Percentiles rank a stretch among this genome's conserved stretches.
Evolutionary conservation across 2,329 filamentous ascomycete genomes (phyloP).

Genomic region (Aspergillus jensenii): DNA sequence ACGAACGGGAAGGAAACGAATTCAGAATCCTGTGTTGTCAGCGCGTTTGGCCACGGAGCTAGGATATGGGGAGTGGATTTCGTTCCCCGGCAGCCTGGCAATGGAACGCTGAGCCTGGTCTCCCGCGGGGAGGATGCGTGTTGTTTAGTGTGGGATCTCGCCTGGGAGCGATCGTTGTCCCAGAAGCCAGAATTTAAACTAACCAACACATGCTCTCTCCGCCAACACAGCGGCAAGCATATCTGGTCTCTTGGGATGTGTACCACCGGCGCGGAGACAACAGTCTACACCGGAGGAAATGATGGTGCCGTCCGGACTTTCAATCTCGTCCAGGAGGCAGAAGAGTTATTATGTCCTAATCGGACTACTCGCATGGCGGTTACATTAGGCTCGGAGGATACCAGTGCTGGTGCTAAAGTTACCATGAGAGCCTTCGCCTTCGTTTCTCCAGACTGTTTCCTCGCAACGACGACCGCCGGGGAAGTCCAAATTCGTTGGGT

Average conservation of each 20-base stretch:
- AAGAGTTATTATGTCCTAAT: slow-evolving; percentile 15
- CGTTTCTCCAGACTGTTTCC: slow-evolving; percentile 32
- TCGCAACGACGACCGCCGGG: slow-evolving; percentile 31
- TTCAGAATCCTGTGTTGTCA: slow-evolving; percentile 58
- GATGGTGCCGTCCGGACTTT: slow-evolving; percentile 64
- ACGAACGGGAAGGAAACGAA: slow-evolving; percentile 32
- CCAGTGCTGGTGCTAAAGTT: slow-evolving; percentile 10
- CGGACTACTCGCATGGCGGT: slow-evolving; percentile 13
- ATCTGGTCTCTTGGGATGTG: slow-evolving; percentile 71
- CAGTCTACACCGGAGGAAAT: slow-evolving; percentile 75
- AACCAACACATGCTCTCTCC: slow-evolving; percentile 53
- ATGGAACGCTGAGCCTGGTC: slow-evolving; percentile 53
- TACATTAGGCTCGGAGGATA: slow-evolving; percentile 9
- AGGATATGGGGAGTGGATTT: slow-evolving; percentile 88
- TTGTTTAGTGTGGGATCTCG: slow-evolving; percentile 68
- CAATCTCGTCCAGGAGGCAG: slow-evolving; percentile 17
- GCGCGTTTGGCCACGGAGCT: slow-evolving; percentile 81
- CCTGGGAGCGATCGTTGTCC: slow-evolving; percentile 30
- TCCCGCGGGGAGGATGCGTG: slow-evolving; percentile 87
- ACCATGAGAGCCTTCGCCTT: slow-evolving; percentile 34
- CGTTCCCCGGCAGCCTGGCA: slow-evolving; percentile 35
- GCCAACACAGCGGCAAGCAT: slow-evolving; percentile 81
- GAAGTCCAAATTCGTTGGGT: slow-evolving; percentile 34
- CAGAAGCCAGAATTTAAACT: slow-evolving; percentile 23
- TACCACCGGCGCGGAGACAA: slow-evolving; percentile 29